Evolutionary conservation across 768 basidiomycete genomes (phyloP).

Genomic region (Solioccasus polychromus): DNA sequence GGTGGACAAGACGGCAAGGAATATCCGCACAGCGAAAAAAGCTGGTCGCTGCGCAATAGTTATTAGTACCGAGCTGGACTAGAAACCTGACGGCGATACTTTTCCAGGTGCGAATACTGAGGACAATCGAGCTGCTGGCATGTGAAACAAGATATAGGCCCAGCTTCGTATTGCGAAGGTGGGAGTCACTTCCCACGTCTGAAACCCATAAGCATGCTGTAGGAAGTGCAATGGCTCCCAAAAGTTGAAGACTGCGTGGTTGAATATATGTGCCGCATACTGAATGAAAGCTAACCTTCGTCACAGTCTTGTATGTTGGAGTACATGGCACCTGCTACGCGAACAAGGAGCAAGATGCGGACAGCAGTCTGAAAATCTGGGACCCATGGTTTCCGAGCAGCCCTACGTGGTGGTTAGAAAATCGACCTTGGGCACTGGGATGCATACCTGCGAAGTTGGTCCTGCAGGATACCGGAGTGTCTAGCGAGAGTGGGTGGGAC

Average conservation of each 20-base stretch:
- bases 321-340: constrained; percentile 90
- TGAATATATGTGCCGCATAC: background rate
- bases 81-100: constrained; percentile 40
- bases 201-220: constrained; percentile 82
- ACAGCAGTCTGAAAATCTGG: constrained; percentile 84
- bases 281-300: constrained; percentile 60
- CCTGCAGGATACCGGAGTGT: constrained; percentile 73
- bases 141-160: constrained; percentile 86
- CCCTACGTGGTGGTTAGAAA: constrained; percentile 35
- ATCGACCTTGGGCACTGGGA: background rate
- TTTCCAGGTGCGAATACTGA: constrained; percentile 65
- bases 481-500: constrained; percentile 33
- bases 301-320: constrained; percentile 94
- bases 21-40: constrained; percentile 87
- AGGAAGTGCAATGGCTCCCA: constrained; percentile 98
- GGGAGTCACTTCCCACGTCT: constrained; percentile 97
- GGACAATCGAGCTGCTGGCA: constrained; percentile 61
- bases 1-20: constrained; percentile 69
- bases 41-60: constrained; percentile 59
- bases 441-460: constrained; percentile 70
- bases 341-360: constrained; percentile 76
- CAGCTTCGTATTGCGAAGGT: constrained; percentile 90
- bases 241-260: constrained; percentile 87
- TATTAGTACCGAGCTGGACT: constrained; percentile 11
- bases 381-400: constrained; percentile 77